These are phyloP conservation scores for Pseudisothecium myosuroides DNA, from an alignment of 225 moss, liverwort and hornwort genomes.

Conservation along the genomic window DNA sequence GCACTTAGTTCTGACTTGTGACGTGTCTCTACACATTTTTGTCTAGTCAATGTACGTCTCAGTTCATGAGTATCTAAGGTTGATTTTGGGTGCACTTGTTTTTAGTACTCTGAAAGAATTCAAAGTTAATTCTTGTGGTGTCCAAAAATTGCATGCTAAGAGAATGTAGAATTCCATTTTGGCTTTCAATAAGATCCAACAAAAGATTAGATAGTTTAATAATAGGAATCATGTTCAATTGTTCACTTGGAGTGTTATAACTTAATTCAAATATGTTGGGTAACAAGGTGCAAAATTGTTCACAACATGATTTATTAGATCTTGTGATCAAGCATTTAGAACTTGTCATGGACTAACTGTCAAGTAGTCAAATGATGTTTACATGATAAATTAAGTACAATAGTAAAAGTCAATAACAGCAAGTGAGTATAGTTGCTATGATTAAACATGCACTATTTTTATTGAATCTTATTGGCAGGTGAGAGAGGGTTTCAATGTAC, in stretches of 20 bases:
- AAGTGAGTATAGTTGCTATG: neutral
- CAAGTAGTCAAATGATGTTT: neutral
- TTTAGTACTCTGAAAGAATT: neutral
- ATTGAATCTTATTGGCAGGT: neutral
- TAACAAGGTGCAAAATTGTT: neutral
- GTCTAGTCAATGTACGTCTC: neutral
- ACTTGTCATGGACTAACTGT: fast-evolving
- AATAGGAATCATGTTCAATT: neutral
- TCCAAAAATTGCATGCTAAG: neutral
- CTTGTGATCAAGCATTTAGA: neutral
- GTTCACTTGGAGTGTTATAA: too few relatives aligned
- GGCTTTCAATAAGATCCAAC: neutral
- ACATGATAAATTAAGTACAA: neutral
- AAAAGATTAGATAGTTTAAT: neutral
- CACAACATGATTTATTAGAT: neutral
- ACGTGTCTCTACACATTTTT: neutral
- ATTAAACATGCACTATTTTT: neutral
- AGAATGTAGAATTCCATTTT: too few relatives aligned
- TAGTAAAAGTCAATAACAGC: neutral
- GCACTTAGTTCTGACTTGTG: neutral
- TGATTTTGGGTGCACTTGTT: neutral
- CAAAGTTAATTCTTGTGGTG: neutral
- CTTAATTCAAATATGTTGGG: neutral
- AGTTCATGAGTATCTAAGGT: neutral
- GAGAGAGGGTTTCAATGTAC: neutral